phyloP scores from a whole-genome alignment of 345 rosid genomes.

The Ailanthus altissimus region DNA sequence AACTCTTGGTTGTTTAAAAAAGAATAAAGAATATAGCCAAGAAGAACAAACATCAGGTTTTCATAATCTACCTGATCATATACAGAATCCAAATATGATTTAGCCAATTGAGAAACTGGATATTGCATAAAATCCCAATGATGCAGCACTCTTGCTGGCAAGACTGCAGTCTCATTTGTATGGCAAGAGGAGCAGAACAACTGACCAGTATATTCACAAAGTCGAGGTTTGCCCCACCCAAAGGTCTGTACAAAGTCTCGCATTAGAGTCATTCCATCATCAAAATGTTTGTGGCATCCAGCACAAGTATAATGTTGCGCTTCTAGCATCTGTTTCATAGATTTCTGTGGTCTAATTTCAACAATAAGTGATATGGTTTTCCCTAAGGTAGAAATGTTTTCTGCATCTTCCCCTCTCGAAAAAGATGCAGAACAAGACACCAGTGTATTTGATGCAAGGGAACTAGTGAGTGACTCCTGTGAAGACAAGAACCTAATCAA shows the following conservation, averaged over 20 bases:
- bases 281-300: conserved; percentile 88
- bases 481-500: conserved; percentile 75
- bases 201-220: conserved; percentile 90
- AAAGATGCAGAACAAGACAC: conserved; percentile 35
- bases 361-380: conserved; percentile 84
- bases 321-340: conserved; percentile 77
- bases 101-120: conserved; percentile 88
- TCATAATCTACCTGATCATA: conserved; percentile 72
- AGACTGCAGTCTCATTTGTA: conserved; percentile 74
- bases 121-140: conserved; percentile 83
- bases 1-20: background rate
- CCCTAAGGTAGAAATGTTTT: conserved; percentile 56
- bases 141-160: conserved; percentile 92
- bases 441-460: conserved; percentile 41
- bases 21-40: background rate
- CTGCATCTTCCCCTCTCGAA: conserved; percentile 36
- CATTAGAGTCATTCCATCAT: conserved; percentile 70
- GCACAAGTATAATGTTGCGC: conserved; percentile 86
- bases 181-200: conserved; percentile 91
- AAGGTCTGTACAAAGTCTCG: conserved; percentile 68
- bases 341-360: conserved; percentile 65
- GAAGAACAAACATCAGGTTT: background rate
- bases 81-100: conserved; percentile 90
- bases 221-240: conserved; percentile 93
- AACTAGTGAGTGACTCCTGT: conserved; percentile 56